A percentile compares a stretch with the other conserved stretches of the same genome.
These are phyloP conservation scores for Plantago elongata DNA, from an alignment of 257 asterid species.

Conservation along the genomic window DNA sequence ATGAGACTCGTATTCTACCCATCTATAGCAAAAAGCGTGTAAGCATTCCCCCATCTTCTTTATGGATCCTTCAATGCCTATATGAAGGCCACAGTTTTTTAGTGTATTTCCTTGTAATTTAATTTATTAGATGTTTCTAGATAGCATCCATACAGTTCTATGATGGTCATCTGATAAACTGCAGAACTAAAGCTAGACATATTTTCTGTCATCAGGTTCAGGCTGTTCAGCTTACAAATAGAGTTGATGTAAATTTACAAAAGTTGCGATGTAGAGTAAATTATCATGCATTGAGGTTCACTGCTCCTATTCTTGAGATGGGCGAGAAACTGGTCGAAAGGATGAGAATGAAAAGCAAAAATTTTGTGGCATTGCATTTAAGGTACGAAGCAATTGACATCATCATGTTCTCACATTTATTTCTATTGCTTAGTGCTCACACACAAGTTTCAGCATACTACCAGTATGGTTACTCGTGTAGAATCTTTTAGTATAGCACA, in stretches of 20 bases:
- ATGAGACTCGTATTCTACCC: slow-evolving; percentile 58
- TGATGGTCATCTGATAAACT: not conserved
- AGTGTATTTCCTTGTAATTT: not conserved
- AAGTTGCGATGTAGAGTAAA: slow-evolving; percentile 74
- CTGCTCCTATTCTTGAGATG: slow-evolving; percentile 56
- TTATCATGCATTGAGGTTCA: slow-evolving; percentile 66
- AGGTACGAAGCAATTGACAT: slow-evolving; percentile 34
- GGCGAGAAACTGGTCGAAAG: slow-evolving; percentile 52
- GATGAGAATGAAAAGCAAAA: slow-evolving; percentile 55
- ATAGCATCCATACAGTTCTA: not conserved
- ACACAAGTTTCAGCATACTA: not conserved
- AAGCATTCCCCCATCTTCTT: slow-evolving; percentile 15
- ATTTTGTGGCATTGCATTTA: slow-evolving; percentile 62
- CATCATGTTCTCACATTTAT: not conserved
- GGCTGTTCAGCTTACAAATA: slow-evolving; percentile 63
- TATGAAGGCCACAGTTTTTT: not conserved
- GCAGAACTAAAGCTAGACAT: slow-evolving; percentile 12
- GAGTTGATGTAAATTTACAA: slow-evolving; percentile 47
- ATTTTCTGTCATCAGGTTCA: slow-evolving; percentile 38
- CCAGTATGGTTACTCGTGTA: not conserved
- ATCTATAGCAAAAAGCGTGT: slow-evolving; percentile 49
- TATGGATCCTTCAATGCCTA: not conserved
- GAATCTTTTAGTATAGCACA: not conserved
- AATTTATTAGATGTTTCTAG: not conserved
- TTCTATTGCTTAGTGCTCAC: too few species aligned